phyloP scores from a whole-genome alignment of 2,329 filamentous ascomycete species.

The Neonectria neomacrospora region DNA sequence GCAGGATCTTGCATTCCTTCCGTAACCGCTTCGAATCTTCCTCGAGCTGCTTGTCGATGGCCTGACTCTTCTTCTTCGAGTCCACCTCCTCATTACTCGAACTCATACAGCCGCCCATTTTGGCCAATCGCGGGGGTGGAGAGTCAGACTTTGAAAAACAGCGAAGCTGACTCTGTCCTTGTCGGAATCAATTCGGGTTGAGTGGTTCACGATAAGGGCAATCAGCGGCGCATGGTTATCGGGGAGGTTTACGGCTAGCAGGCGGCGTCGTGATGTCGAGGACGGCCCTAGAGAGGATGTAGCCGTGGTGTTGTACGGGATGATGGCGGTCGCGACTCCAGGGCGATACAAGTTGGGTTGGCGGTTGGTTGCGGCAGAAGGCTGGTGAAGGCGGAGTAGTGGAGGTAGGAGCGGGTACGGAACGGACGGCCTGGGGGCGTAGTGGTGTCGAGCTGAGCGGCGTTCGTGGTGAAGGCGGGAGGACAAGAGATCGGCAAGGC shows the following conservation, averaged over 20 bases:
- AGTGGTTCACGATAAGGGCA: slow-evolving; percentile 30
- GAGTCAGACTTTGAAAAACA: slow-evolving; percentile 25
- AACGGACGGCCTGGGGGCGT: slow-evolving; percentile 34
- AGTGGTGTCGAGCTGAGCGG: slow-evolving; percentile 30
- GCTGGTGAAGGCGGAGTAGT: slow-evolving; percentile 33
- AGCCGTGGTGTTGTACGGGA: slow-evolving; percentile 1
- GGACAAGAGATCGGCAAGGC: slow-evolving; percentile 11
- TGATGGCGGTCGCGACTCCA: slow-evolving; percentile 11
- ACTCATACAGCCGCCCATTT: slow-evolving; percentile 95
- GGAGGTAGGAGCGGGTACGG: slow-evolving; percentile 32
- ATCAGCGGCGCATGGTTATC: slow-evolving; percentile 43
- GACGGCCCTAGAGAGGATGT: slow-evolving; percentile 17
- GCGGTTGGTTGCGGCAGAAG: slow-evolving; percentile 32
- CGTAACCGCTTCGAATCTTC: slow-evolving; percentile 93
- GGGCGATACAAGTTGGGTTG: slow-evolving; percentile 9
- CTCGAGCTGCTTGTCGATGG: slow-evolving; percentile 92
- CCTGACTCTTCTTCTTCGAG: slow-evolving; percentile 95
- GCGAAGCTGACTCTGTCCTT: slow-evolving; percentile 19
- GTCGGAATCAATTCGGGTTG: slow-evolving; percentile 30
- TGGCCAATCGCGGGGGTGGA: slow-evolving; percentile 46
- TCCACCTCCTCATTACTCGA: slow-evolving; percentile 86
- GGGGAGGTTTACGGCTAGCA: slow-evolving; percentile 27
- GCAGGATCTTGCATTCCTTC: slow-evolving; percentile 97
- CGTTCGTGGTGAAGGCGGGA: slow-evolving; percentile 7
- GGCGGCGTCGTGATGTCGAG: slow-evolving; percentile 27